These are phyloP conservation scores for Carnegiea gigantea DNA, from an alignment of 179 eudicot genomes.

Conservation along the genomic window DNA sequence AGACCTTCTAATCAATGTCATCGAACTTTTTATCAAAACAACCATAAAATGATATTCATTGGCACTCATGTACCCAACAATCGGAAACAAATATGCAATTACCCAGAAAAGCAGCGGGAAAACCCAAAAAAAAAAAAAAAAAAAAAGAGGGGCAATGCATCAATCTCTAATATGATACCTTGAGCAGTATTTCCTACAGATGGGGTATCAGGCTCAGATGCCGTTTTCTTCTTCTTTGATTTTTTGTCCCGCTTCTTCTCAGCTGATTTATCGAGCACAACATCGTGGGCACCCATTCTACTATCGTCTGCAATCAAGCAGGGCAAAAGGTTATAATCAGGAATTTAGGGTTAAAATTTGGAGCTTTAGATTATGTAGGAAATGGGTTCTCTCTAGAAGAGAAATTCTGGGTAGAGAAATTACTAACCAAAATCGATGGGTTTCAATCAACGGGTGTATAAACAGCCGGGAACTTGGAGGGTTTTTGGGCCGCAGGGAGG, in stretches of 20 bases:
- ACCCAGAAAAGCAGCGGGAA: neutral
- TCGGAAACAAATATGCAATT: neutral
- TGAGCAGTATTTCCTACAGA: neutral
- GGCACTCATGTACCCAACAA: neutral
- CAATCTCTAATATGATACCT: neutral
- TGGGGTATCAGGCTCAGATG: neutral
- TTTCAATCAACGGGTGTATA: neutral
- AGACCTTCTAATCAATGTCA: neutral
- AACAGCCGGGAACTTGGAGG: neutral
- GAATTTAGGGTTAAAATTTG: neutral
- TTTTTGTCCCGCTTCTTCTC: neutral
- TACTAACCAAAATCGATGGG: neutral
- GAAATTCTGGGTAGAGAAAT: neutral
- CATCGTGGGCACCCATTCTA: constrained; percentile 2
- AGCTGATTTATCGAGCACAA: neutral
- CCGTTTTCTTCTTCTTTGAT: neutral
- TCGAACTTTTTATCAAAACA: neutral
- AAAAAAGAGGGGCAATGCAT: neutral
- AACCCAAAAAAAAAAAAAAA: neutral
- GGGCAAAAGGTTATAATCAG: neutral
- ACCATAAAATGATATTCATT: neutral
- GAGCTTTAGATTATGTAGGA: neutral
- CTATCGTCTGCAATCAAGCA: neutral
- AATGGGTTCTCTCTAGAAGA: neutral
- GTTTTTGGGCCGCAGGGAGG: neutral